Conservation (phyloP, 352 stramenopile species). For the Phytophthora megakarya region DNA sequence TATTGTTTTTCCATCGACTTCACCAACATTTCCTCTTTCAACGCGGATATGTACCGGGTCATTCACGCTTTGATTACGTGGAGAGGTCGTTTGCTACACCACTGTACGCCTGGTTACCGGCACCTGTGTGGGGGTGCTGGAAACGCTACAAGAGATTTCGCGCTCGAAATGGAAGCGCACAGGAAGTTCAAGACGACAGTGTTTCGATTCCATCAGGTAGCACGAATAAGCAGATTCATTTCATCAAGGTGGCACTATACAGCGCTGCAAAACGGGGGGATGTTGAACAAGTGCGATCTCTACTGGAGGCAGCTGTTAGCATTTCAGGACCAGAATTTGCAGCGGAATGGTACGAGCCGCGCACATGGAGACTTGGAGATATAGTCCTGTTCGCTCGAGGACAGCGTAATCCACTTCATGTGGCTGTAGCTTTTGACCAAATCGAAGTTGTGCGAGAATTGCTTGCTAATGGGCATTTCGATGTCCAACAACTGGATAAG, state of each 20-base stretch:
- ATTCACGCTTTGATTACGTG: conserved; percentile 70
- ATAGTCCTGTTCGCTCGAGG: conserved; percentile 39
- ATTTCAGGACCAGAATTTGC: conserved; percentile 70
- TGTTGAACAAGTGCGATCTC: conserved; percentile 49
- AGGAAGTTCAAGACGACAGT: conserved; percentile 7
- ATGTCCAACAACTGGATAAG: conserved; percentile 75
- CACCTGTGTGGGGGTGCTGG: conserved; percentile 36
- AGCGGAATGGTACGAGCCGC: conserved; percentile 60
- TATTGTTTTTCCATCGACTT: conserved; percentile 79
- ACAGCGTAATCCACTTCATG: conserved; percentile 77
- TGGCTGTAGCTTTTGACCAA: conserved; percentile 76
- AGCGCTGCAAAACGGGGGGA: conserved; percentile 67
- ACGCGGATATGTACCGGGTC: conserved; percentile 57
- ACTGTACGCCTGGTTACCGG: conserved; percentile 48
- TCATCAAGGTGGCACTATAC: conserved; percentile 65
- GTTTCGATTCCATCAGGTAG: conserved; percentile 12
- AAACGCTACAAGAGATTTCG: conserved; percentile 19
- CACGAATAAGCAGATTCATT: conserved; percentile 41
- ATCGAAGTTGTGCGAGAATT: conserved; percentile 67
- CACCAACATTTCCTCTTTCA: conserved; percentile 83
- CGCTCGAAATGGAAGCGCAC: conserved; percentile 2
- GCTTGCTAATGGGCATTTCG: conserved; percentile 60
- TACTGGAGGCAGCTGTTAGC: conserved; percentile 55
- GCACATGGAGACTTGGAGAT: conserved; percentile 24
- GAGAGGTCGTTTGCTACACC: conserved; percentile 52